Evolutionary conservation across 345 rosid genomes (phyloP).

Genomic region (Pistacia atlantica): DNA sequence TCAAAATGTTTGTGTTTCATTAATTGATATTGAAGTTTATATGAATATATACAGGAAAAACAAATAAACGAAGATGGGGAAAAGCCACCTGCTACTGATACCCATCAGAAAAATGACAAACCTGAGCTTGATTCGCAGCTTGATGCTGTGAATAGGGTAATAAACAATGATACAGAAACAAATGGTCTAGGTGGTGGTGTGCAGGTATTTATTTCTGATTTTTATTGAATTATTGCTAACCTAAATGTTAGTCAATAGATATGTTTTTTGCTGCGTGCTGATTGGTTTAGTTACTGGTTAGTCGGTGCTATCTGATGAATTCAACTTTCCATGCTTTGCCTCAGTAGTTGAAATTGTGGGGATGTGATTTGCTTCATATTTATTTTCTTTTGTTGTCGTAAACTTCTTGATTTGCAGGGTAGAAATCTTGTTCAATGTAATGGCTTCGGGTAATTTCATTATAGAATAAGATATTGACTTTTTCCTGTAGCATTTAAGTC

Average conservation of each 20-base stretch:
- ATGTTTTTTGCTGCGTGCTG: constrained; percentile 5
- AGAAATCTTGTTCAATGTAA: not conserved
- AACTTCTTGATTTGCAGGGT: not conserved
- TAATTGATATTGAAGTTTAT: constrained; percentile 9
- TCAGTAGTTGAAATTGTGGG: not conserved
- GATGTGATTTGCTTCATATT: not conserved
- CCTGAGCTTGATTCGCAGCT: constrained; percentile 47
- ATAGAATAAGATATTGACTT: not conserved
- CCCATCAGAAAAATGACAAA: constrained; percentile 29
- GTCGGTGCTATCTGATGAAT: not conserved
- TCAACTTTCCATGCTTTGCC: not conserved
- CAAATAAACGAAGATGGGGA: constrained; percentile 51
- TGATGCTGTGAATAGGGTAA: constrained; percentile 36
- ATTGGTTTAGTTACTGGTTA: not conserved
- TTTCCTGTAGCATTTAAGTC: not conserved
- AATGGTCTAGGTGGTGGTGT: constrained; percentile 41
- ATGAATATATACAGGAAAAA: constrained; percentile 39
- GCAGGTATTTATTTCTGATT: constrained; percentile 48
- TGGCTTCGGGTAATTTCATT: not conserved
- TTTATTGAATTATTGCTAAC: not conserved
- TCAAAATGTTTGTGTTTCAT: not conserved
- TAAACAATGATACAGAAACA: constrained; percentile 35
- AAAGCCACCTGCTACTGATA: constrained; percentile 33
- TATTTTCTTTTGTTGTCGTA: not conserved
- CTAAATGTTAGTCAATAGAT: not conserved